phyloP scores from a whole-genome alignment of 2,329 filamentous ascomycete genomes.

The Clarireedia paspali region DNA sequence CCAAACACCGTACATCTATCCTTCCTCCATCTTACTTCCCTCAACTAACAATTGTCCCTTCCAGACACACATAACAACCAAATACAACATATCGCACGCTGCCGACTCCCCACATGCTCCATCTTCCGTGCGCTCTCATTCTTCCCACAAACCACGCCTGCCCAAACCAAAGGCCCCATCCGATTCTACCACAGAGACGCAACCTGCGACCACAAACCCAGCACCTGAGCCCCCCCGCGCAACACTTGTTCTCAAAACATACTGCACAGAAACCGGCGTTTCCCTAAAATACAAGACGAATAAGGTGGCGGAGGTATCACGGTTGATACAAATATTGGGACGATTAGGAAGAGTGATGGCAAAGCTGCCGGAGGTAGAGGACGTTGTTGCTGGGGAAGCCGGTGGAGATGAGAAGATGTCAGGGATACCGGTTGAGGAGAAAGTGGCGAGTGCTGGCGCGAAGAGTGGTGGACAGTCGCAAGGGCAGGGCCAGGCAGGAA shows the following conservation, averaged over 20 bases:
- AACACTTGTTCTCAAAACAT: constrained; percentile 79
- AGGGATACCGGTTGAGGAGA: constrained; percentile 57
- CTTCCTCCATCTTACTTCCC: neutral
- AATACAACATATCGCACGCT: constrained; percentile 64
- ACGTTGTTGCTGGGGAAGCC: constrained; percentile 31
- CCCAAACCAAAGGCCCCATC: constrained; percentile 24
- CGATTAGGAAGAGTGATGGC: constrained; percentile 65
- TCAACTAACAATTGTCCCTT: constrained; percentile 9
- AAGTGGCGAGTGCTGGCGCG: constrained; percentile 36
- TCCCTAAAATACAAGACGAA: constrained; percentile 86
- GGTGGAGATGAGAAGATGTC: constrained; percentile 34
- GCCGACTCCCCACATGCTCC: constrained; percentile 26
- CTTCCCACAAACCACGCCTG: constrained; percentile 21
- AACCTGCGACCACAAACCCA: constrained; percentile 26
- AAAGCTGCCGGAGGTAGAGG: constrained; percentile 36
- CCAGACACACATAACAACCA: constrained; percentile 85
- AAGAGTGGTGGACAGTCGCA: constrained; percentile 20
- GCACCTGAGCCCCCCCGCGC: constrained; percentile 49
- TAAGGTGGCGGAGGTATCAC: constrained; percentile 82
- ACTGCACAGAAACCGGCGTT: constrained; percentile 72
- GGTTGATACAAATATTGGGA: constrained; percentile 69
- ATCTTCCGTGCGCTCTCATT: constrained; percentile 6
- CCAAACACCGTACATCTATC: constrained; percentile 63
- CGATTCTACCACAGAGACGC: constrained; percentile 23
- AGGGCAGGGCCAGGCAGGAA: constrained; percentile 32